phyloP scores from a whole-genome alignment of 139 green algal species.

The Chlorella vulgaris region DNA sequence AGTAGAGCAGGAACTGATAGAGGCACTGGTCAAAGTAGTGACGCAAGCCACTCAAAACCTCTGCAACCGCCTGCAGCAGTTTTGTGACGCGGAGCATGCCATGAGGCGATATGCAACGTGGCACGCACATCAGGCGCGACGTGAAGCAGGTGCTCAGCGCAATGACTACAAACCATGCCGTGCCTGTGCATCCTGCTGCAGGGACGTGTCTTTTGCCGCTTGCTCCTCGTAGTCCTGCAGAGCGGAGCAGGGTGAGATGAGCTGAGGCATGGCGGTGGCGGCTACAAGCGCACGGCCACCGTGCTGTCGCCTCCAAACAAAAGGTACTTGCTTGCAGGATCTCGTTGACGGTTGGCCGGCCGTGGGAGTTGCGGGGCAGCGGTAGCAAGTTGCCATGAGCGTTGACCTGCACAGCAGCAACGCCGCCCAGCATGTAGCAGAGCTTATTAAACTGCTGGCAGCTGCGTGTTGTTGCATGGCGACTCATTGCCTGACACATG shows the following conservation, averaged over 20 bases:
- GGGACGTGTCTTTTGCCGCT: conserved; percentile 9
- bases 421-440: no score
- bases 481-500: no score
- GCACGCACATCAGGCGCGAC: no score
- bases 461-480: no score
- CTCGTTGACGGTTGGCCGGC: conserved; percentile 61
- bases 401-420: conserved; percentile 41
- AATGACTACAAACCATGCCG: no score
- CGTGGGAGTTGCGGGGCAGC: conserved; percentile 58
- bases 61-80: conserved; percentile 42
- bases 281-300: no score
- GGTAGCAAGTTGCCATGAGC: conserved; percentile 57
- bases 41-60: conserved; percentile 52
- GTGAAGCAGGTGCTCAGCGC: no score
- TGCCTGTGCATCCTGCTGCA: no score
- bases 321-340: conserved; percentile 62
- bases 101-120: no score
- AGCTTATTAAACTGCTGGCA: not conserved
- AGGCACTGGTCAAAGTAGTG: conserved; percentile 89
- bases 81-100: conserved; percentile 23
- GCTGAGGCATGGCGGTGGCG: no score
- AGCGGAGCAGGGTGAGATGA: not conserved
- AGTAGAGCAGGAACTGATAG: conserved; percentile 80
- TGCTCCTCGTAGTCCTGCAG: conserved; percentile 30
- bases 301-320: no score